These are phyloP conservation scores for Fraxinus anomala DNA, from an alignment of 257 asterid species.

Conservation along the genomic window DNA sequence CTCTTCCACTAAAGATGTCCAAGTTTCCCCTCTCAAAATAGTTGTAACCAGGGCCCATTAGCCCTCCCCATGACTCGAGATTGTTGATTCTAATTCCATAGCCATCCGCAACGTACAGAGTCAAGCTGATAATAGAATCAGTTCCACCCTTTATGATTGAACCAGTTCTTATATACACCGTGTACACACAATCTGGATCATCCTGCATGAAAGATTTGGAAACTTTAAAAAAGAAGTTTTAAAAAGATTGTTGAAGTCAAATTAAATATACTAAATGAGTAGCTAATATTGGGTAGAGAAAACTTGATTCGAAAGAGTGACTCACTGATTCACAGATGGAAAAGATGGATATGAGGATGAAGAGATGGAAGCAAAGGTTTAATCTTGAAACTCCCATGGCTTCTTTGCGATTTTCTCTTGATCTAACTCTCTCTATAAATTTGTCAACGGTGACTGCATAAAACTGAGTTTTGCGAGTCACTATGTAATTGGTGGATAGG, in stretches of 20 bases:
- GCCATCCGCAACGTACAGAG: conserved; percentile 49
- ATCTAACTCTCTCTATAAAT: not conserved
- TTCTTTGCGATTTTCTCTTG: not conserved
- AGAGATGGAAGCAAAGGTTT: conserved; percentile 40
- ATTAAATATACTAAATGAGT: too few relatives aligned
- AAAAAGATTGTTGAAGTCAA: too few relatives aligned
- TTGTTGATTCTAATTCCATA: conserved; percentile 54
- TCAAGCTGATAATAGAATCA: conserved; percentile 53
- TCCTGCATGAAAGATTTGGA: conserved; percentile 36
- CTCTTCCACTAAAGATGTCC: conserved; percentile 73
- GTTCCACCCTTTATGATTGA: conserved; percentile 62
- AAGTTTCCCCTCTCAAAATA: conserved; percentile 76
- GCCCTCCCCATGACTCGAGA: conserved; percentile 73
- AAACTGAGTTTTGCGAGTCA: too few relatives aligned
- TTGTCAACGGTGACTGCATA: too few relatives aligned
- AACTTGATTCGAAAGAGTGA: not conserved
- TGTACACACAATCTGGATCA: conserved; percentile 68
- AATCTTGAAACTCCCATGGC: conserved; percentile 46
- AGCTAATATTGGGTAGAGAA: too few relatives aligned
- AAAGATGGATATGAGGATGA: conserved; percentile 53
- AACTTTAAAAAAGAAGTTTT: not conserved
- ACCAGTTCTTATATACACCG: conserved; percentile 59
- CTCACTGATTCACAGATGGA: conserved; percentile 58
- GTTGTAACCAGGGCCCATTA: conserved; percentile 62
- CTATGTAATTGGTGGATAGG: not conserved